Base-by-base conservation (phyloP, 257 asterid genomes). In the Solanum neorickii region DNA sequence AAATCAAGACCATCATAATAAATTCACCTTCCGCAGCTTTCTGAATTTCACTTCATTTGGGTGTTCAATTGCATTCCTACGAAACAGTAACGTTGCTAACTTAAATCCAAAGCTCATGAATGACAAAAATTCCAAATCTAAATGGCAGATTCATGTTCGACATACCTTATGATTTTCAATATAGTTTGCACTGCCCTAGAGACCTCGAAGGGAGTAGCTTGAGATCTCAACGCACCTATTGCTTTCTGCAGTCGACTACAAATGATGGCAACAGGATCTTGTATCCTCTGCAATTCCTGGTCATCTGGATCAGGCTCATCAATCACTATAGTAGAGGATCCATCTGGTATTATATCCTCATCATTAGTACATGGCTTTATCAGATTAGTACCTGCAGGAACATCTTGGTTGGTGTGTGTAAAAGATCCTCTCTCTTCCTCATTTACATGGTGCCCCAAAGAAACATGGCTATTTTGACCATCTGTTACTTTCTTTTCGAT, bases 61-160 rank as follows among this genome's bases (percentile, higher is more conserved):
- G 88, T 94, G 93, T 88, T 95, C 96, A 88, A 92, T 93, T 88
- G 91, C 94, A 90, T 95, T 97, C 91, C 99, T 97, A 98, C 92
- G 39, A 88, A 41, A 68, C 62, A 91, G 83, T 82, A 82, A 76
- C 78, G 75, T 86, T 42, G 25, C 65, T 21, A 75, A 39, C 31
- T 78, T 73, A 52, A 12, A 37, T 87, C 70, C 88, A 70, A 46
- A 39, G 65, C 18, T 74, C 76, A 82, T 41, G 82, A 77, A 78
- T 31, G 85, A 49, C 20, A 11, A 78, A 73, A 66, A 23, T 0
- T 76, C 39, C 33, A 49, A 47, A 82, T 33, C 21, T 42, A 80
- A 46, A 13, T 87, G 27, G 46, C 74, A 41, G 73, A 83, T 33
- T 39, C 35, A 85, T 29, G 56, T n/a, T 6, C 90, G 94, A 95